phyloP scores from a whole-genome alignment of 805 yeast species.

The Pichia californica region DNA sequence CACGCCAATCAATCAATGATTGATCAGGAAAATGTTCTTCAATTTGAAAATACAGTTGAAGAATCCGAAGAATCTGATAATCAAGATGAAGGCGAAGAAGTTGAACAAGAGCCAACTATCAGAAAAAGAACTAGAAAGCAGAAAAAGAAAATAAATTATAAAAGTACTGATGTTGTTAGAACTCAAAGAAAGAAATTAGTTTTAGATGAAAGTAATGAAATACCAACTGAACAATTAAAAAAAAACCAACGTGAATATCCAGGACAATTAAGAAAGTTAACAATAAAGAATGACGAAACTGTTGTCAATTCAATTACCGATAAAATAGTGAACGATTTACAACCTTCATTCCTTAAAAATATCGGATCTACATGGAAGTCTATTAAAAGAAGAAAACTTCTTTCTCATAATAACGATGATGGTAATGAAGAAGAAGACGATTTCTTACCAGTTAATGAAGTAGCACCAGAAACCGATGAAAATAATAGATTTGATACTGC shows the following conservation, averaged over 20 bases:
- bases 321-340: constrained; percentile 2
- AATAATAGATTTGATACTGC: too few relatives aligned
- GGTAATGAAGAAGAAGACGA: not conserved
- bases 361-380: constrained; percentile 16
- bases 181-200: constrained; percentile 41
- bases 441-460: not conserved
- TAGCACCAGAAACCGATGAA: not conserved
- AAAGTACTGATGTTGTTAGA: constrained; percentile 38
- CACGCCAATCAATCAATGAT: too few relatives aligned
- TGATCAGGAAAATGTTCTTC: not conserved
- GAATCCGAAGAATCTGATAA: constrained; percentile 19
- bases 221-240: constrained; percentile 35
- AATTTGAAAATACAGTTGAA: not conserved
- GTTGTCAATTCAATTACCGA: not conserved
- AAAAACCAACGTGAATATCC: constrained; percentile 26
- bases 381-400: constrained; percentile 12
- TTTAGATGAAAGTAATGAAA: constrained; percentile 39
- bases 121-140: constrained; percentile 6
- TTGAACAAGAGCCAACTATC: not conserved
- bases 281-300: not conserved
- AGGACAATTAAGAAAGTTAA: constrained; percentile 2
- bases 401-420: not conserved
- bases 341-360: constrained; percentile 5
- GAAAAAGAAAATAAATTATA: constrained; percentile 28
- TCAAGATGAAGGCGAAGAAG: constrained; percentile 1